Conservation (phyloP, 768 basidiomycete genomes). For the Collybia mongolica region DNA sequence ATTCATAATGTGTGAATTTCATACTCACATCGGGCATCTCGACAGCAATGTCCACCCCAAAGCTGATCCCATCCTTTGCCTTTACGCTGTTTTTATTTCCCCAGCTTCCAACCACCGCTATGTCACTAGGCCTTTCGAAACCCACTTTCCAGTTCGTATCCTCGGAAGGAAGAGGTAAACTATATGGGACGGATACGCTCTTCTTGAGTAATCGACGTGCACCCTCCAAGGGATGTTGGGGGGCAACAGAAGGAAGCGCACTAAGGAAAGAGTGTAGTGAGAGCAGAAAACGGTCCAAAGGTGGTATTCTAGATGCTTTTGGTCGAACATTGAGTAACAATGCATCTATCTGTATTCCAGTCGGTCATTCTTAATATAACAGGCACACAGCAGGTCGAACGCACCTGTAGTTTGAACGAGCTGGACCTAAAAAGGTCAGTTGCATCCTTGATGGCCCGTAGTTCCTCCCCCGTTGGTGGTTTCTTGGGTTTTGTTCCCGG, state of each 20-base stretch:
- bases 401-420: conserved; percentile 83
- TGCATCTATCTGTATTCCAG: conserved; percentile 63
- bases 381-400: conserved; percentile 7
- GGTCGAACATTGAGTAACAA: conserved; percentile 76
- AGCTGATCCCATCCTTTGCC: conserved; percentile 60
- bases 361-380: conserved; percentile 3
- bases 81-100: conserved; percentile 74
- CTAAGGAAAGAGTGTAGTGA: conserved; percentile 65
- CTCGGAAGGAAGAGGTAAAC: conserved; percentile 66
- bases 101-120: conserved; percentile 86
- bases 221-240: conserved; percentile 68
- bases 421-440: conserved; percentile 72
- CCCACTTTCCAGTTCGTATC: conserved; percentile 89
- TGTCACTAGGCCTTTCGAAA: conserved; percentile 75
- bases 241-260: conserved; percentile 51
- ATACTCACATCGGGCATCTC: conserved; percentile 81
- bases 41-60: conserved; percentile 76
- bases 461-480: conserved; percentile 68
- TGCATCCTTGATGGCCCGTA: conserved; percentile 71
- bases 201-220: conserved; percentile 51
- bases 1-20: not conserved
- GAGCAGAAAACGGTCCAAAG: conserved; percentile 68
- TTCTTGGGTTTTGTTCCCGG: conserved; percentile 36
- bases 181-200: conserved; percentile 65
- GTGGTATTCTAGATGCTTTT: conserved; percentile 51